These are phyloP conservation scores for Cochliopodium minus DNA, from an alignment of 208 protist species.

Conservation along the genomic window DNA sequence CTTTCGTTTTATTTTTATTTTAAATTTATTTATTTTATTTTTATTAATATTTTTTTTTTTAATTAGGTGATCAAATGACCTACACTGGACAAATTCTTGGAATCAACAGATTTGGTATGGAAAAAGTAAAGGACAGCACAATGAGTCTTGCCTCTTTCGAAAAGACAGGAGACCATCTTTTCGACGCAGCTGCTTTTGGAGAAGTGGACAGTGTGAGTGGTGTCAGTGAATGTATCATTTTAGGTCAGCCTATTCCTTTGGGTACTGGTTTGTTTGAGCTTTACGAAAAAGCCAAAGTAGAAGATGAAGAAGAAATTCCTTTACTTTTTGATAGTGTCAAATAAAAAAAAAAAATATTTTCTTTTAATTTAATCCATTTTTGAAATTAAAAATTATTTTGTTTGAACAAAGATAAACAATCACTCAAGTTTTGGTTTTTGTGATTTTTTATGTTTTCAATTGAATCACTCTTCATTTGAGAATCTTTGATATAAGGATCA, in stretches of 20 bases:
- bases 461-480: no score
- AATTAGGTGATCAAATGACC: slow-evolving; percentile 98
- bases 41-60: no score
- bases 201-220: slow-evolving; percentile 54
- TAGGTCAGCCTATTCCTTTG: slow-evolving; percentile 82
- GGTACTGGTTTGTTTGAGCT: slow-evolving; percentile 80
- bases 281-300: slow-evolving; percentile 31
- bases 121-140: slow-evolving; percentile 94
- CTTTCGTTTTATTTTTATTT: no score
- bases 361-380: no score
- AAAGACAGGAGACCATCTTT: slow-evolving; percentile 95
- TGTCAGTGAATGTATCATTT: slow-evolving; percentile 94
- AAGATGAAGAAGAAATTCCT: not conserved
- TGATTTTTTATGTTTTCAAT: no score
- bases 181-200: slow-evolving; percentile 81
- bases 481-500: no score
- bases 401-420: no score
- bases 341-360: no score
- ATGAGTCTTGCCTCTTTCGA: slow-evolving; percentile 98
- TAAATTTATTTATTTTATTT: no score
- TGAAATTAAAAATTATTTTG: no score
- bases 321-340: no score
- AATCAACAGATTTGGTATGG: slow-evolving; percentile 95
- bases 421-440: no score
- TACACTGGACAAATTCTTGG: slow-evolving; percentile 86